Percentiles rank a stretch among this genome's conserved stretches.
Evolutionary conservation across 2,329 filamentous ascomycete species (phyloP).

Genomic region (Amauroascus niger): DNA sequence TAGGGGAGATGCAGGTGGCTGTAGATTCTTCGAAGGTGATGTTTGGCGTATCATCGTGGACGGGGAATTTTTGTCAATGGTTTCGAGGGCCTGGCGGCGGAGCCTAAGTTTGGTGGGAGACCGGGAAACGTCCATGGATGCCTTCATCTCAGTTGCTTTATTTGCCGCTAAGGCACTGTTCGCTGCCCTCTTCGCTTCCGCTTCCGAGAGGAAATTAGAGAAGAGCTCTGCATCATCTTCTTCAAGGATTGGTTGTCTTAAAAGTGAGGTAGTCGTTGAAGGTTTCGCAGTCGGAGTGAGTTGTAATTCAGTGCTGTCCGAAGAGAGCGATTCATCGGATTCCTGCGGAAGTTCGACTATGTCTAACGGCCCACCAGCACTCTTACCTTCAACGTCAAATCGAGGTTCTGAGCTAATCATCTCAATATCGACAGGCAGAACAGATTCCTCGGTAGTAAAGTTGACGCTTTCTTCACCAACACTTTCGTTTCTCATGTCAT

Average conservation of each 20-base stretch:
- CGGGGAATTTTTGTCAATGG: slow-evolving; percentile 33
- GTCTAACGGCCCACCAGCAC: background rate
- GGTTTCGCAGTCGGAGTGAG: slow-evolving; percentile 17
- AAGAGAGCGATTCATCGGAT: background rate
- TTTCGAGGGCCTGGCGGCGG: slow-evolving; percentile 30
- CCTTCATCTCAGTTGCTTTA: background rate
- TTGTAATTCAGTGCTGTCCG: background rate
- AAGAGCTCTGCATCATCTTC: slow-evolving; percentile 34
- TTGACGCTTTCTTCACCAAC: background rate
- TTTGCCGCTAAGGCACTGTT: slow-evolving; percentile 1
- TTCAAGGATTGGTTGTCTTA: slow-evolving; percentile 29
- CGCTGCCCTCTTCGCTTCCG: slow-evolving; percentile 34
- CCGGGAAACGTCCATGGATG: background rate
- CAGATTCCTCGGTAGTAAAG: background rate
- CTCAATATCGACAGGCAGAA: background rate
- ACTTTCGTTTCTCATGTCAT: background rate
- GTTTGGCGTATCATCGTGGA: slow-evolving; percentile 23
- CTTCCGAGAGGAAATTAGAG: slow-evolving; percentile 34
- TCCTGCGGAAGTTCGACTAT: background rate
- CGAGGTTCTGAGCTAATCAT: too few species aligned
- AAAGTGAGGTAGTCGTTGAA: slow-evolving; percentile 29
- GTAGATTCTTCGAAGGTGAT: slow-evolving; percentile 24
- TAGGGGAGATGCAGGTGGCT: slow-evolving; percentile 13
- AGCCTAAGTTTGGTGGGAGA: slow-evolving; percentile 4
- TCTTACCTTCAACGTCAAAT: background rate